Evolutionary conservation across 1,284 basidiomycete species (phyloP), one percentile per base, ranked within the genome.

Genomic region (Tilletia indica): DNA sequence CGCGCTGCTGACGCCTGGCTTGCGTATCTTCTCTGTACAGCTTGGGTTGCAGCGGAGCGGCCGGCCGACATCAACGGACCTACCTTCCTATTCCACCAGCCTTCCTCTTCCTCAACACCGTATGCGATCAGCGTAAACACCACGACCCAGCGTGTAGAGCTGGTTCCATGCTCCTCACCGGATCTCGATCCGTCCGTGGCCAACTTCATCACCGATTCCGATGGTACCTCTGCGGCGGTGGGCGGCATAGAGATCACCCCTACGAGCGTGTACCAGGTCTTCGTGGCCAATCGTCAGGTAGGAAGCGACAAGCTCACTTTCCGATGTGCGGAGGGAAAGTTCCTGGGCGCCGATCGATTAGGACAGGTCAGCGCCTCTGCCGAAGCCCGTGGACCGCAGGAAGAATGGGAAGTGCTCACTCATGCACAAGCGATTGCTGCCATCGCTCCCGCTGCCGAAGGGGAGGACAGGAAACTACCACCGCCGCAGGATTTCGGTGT

Each of bases 361-460:
- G 79, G 80, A 19, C 42, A 47, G 4, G 71, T 82, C 4, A 69
- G 61, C 8, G 78, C 78, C 4, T 39, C 68, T 0, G 74, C 74
- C 70, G 78, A 79, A 72, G 80, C 80, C 19, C 75, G 80, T 45
- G 80, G 80, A 0, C 80, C 80, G 2, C 80, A 80, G 61, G 80
- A 82, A 51, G 77, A 77, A 48, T 82, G 79, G 79, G 73, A 61
- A 1, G n/a, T 80, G 1, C 66, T 76, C 4, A 4, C 51, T 47
- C 56, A 48, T 6, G 9, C 71, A 34, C 42, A 39, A 68, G 47
- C 66, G n/a, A 14, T 34, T 31, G 6, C 25, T 31, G 47, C 31
- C 69, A 36, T 3, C 8, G 14, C 36, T 64, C 48, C 19, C 14
- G 54, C 61, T 45, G 19, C 38, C 45, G 64, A 49, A 25, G 39